These are phyloP conservation scores for Porodaedalea pini DNA, from an alignment of 1,284 basidiomycete species.

Conservation along the genomic window DNA sequence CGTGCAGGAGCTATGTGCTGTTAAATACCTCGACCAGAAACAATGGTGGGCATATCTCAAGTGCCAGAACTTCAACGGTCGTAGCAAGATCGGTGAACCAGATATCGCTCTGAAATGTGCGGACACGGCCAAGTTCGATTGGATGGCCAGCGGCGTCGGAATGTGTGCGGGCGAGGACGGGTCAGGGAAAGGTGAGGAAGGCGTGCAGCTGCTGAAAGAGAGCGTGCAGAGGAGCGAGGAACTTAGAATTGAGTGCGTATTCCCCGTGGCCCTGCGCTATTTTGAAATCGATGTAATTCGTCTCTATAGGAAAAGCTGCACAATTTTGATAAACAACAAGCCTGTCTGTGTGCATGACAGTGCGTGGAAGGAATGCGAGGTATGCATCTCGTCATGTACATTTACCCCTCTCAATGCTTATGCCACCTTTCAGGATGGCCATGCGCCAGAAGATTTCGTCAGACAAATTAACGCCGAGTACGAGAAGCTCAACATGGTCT, in stretches of 20 bases:
- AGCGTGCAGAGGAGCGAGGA: constrained; percentile 50
- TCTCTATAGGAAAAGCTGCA: constrained; percentile 73
- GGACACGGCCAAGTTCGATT: constrained; percentile 58
- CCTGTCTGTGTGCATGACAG: constrained; percentile 75
- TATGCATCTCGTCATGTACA: constrained; percentile 35
- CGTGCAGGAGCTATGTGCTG: constrained; percentile 78
- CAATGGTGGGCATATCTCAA: constrained; percentile 72
- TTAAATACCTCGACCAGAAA: constrained; percentile 48
- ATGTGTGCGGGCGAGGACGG: constrained; percentile 56
- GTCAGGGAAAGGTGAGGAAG: constrained; percentile 56
- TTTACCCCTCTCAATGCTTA: constrained; percentile 3
- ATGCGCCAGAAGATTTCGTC: constrained; percentile 70
- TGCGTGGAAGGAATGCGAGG: constrained; percentile 82
- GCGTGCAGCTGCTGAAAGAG: constrained; percentile 54
- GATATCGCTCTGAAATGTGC: constrained; percentile 68
- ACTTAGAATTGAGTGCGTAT: constrained; percentile 55
- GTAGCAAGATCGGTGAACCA: constrained; percentile 59
- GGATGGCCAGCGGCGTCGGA: constrained; percentile 58
- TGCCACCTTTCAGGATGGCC: constrained; percentile 58
- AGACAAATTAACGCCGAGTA: constrained; percentile 77
- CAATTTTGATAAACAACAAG: constrained; percentile 68
- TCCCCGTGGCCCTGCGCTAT: background rate
- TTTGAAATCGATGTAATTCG: constrained; percentile 9
- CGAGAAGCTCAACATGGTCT: constrained; percentile 47
- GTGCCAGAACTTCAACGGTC: constrained; percentile 74